Conservation (phyloP, 768 basidiomycete species). For the Lactarius deliciosus region DNA sequence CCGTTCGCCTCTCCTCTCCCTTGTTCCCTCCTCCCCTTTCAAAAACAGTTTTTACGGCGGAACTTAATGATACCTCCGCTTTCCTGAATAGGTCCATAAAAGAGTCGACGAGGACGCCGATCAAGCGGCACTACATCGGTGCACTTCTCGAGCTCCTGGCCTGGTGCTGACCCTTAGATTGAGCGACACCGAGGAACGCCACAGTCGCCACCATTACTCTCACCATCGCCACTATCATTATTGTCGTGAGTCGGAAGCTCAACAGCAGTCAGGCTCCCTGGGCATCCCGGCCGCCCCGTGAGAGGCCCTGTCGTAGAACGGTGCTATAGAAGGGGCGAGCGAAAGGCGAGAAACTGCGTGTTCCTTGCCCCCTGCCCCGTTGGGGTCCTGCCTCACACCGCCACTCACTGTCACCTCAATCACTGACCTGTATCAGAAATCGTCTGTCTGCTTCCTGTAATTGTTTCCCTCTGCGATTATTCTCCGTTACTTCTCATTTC, state of each 20-base stretch:
- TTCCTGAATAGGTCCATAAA: slow-evolving; percentile 42
- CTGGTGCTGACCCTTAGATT: slow-evolving; percentile 27
- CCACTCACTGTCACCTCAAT: neutral
- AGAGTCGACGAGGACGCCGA: slow-evolving; percentile 53
- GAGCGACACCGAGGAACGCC: neutral
- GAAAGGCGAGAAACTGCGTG: neutral
- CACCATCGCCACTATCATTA: neutral
- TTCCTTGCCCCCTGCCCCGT: neutral
- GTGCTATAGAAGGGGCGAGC: neutral
- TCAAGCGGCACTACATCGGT: slow-evolving; percentile 51
- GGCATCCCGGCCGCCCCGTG: neutral
- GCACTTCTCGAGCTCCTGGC: slow-evolving; percentile 40
- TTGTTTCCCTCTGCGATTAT: neutral
- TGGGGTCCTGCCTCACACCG: neutral
- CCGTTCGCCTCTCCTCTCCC: neutral
- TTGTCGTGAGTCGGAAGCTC: neutral
- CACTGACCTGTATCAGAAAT: neutral
- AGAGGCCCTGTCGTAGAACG: neutral
- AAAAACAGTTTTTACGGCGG: neutral
- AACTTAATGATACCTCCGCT: neutral
- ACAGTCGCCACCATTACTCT: neutral
- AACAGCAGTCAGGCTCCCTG: neutral
- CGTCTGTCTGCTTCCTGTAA: neutral
- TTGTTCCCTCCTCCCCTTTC: neutral
- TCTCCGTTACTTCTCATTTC: neutral